Base-by-base conservation (phyloP, 192 early-diverging fungal species). In the Coemansia sp. region DNA sequence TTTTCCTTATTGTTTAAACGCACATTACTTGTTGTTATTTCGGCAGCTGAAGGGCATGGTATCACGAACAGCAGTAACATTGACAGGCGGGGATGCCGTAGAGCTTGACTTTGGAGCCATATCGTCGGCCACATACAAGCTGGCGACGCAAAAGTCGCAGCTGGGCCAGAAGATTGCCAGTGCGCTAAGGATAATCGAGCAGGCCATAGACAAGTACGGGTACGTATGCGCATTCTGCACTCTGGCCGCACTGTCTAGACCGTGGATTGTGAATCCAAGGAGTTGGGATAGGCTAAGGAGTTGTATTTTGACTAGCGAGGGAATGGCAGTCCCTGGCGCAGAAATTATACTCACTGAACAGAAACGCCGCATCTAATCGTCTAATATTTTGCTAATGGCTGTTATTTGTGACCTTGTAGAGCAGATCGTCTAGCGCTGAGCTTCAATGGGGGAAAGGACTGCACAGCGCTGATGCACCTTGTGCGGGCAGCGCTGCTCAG, bases 381-480 rank as follows among this genome's bases (percentile, higher is more conserved):
- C 30, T 6, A 32, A 6, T 3, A 42, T 42, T 42, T 9, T 8
- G 39, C 39, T 42, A 42, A 42, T 16, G 11, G 14, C 13, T 14
- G 13, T 9, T 42, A 16, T 42, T 42, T 42, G 39, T 14, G 11
- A 42, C 1, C 9, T 2, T 58, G 7, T 82, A 93, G 91, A 39
- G 67, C 78, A 19, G 71, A 84, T 0, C 76, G 80, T 6, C 52
- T 95, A 11, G 85, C 89, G 6, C 75, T 98, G 42, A 89, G 88
- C 53, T 98, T 97, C 64, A 98, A 98, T 67, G 96, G 96, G 9
- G 96, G 96, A 18, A 98, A 98, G 72, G 96, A 98, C 70, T 97
- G 96, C 75, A 95, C 95, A 1, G 91, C 94, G 11, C 74, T 98
- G 45, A 80, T 98, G 45, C 89, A 93, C 66, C 67, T 96, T 27